Base-by-base conservation (phyloP, 345 rosid genomes). In the Salix exigua region DNA sequence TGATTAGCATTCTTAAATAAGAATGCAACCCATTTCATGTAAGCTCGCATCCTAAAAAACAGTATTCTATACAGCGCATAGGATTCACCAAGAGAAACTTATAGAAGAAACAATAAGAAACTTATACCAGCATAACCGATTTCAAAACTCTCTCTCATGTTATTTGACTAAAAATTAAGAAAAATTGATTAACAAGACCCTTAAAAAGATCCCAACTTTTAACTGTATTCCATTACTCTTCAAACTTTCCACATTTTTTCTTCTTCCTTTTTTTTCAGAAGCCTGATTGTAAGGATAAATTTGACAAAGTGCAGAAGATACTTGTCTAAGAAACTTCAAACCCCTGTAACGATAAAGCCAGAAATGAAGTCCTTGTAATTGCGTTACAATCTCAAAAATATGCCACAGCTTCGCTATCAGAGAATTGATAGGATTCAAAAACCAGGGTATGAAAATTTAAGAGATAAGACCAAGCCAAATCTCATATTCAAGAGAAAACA, bases 11-110 rank as follows among this genome's bases (percentile, higher is more conserved):
- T 64, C 8, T 64, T 28, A 30, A 2, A 64, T 28, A 30, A 64
- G 38, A 64, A 5, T 2, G n/a, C 68, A 64, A 74, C 25, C 76
- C 82, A 33, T 68, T 71, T 48, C 64, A 31, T 50, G 26, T 14
- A 21, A 69, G 73, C 78, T 74, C 77, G 73, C 77, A 73, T 64
- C 73, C 44, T 26, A 25, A 72, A 62, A 5, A 4, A 17, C 61
- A 21, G 21, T 53, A 53, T 53, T 53, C 61, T 0, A 53, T 7
- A 53, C 61, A 21, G 2, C 25, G 1, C 8, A 58, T n/a, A n/a
- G 26, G 28, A 58, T 58, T n/a, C 62, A 58, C 14, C 28, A 58
- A n/a, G 10, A 58, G 62, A 58, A 40, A 40, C 44, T 58, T n/a
- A 58, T 12, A 10, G 25, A 13, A 9, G 6, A 10, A 23, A 55